Evolutionary conservation across 1,139 yeast species (phyloP).

Genomic region (Pichia sorboxylosa): DNA sequence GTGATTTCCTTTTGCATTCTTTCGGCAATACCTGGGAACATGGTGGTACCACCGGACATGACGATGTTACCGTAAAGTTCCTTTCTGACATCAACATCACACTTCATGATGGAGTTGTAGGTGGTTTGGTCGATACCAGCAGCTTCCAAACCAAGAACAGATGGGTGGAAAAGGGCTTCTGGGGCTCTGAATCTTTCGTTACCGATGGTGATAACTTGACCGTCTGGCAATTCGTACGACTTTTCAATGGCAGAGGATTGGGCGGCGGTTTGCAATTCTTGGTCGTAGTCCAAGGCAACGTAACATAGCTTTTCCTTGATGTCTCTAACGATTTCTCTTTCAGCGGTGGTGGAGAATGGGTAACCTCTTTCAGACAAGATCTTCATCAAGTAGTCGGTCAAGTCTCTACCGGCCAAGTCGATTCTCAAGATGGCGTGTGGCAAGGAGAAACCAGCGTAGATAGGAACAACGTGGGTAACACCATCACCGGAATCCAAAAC

Average conservation of each 20-base stretch:
- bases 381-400: conserved; percentile 98
- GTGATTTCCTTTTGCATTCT: conserved; percentile 99
- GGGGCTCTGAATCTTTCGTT: conserved; percentile 99
- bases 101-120: conserved; percentile 97
- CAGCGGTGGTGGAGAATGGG: conserved; percentile 97
- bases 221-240: conserved; percentile 98
- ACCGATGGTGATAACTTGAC: conserved; percentile 98
- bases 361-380: conserved; percentile 97
- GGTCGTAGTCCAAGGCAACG: conserved; percentile 55
- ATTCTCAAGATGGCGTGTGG: conserved; percentile 99
- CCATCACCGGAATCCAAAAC: conserved; percentile 99
- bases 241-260: conserved; percentile 97
- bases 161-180: conserved; percentile 98
- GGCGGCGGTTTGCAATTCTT: conserved; percentile 95
- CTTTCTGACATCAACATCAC: conserved; percentile 98
- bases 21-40: conserved; percentile 99
- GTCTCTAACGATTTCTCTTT: conserved; percentile 99
- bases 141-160: conserved; percentile 94
- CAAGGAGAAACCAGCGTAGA: conserved; percentile 98
- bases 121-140: conserved; percentile 99
- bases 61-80: conserved; percentile 98
- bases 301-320: conserved; percentile 98
- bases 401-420: conserved; percentile 99
- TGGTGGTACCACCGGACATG: conserved; percentile 99
- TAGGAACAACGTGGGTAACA: conserved; percentile 99